A percentile compares a stretch with the other conserved stretches of the same genome.
Evolutionary conservation across 306 rosid species (phyloP).

Genomic region (Cotoneaster glaucophyllus): DNA sequence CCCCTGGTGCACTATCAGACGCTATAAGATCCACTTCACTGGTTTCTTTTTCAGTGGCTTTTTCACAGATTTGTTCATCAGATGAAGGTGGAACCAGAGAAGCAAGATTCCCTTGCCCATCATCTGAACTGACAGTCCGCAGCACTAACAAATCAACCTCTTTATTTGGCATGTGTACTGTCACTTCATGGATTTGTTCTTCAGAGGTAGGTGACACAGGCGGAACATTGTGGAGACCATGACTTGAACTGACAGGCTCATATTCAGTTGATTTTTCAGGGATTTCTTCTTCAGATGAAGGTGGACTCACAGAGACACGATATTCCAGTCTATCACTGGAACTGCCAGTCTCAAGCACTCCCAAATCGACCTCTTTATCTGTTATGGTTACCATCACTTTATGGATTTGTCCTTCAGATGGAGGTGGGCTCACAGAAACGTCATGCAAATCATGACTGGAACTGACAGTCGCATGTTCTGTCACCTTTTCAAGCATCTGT

Average conservation of each 20-base stretch:
- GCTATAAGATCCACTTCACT: constrained; percentile 10
- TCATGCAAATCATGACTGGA: not conserved
- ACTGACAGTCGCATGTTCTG: not conserved
- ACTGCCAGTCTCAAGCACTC: constrained; percentile 19
- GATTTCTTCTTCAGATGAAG: constrained; percentile 18
- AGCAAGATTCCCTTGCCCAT: constrained; percentile 7
- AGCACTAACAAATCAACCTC: constrained; percentile 18
- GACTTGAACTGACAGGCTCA: constrained; percentile 14
- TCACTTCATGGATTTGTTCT: constrained; percentile 14
- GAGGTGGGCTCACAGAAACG: constrained; percentile 6
- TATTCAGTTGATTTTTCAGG: constrained; percentile 5
- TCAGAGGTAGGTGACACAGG: constrained; percentile 10
- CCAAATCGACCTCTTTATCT: constrained; percentile 17
- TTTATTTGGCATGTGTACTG: constrained; percentile 6
- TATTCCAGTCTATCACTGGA: not conserved
- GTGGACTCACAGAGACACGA: constrained; percentile 15
- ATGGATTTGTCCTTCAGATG: constrained; percentile 20
- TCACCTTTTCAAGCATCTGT: constrained; percentile 17
- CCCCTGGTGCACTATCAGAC: constrained; percentile 19
- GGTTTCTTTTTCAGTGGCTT: constrained; percentile 14
- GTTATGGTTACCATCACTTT: not conserved
- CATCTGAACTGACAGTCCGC: constrained; percentile 14
- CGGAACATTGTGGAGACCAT: constrained; percentile 5
- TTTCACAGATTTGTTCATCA: constrained; percentile 19
- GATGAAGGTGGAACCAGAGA: constrained; percentile 18